phyloP scores from a whole-genome alignment of 179 eudicot genomes.

The Beta macrorhiza region DNA sequence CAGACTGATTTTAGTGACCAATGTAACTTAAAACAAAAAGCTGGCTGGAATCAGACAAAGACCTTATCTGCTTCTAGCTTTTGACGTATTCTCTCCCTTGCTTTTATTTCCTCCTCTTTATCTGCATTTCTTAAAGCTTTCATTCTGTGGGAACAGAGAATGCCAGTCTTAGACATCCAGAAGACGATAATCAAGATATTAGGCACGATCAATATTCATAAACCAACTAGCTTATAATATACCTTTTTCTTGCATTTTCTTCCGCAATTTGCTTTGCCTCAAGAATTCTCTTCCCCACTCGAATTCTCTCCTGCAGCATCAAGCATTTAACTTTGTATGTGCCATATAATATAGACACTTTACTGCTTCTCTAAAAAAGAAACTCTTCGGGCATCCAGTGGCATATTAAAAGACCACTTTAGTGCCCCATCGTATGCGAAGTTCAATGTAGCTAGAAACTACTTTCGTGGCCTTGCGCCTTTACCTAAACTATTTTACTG shows the following conservation, averaged over 20 bases:
- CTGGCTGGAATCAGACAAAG: not conserved
- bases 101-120: constrained; percentile 59
- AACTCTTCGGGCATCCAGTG: not conserved
- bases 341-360: not conserved
- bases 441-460: not conserved
- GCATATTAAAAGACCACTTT: not conserved
- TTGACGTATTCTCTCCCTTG: constrained; percentile 60
- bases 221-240: constrained; percentile 15
- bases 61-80: constrained; percentile 80
- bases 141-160: constrained; percentile 38
- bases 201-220: constrained; percentile 4
- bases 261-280: constrained; percentile 55
- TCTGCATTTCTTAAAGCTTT: constrained; percentile 52
- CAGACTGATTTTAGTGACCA: not conserved
- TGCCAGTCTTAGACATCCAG: not conserved
- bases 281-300: constrained; percentile 53
- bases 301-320: constrained; percentile 58
- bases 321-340: constrained; percentile 6
- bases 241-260: constrained; percentile 77
- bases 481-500: not conserved
- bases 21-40: not conserved
- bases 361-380: not conserved
- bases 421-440: not conserved
- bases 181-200: constrained; percentile 2
- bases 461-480: not conserved